Evolutionary conservation across 768 basidiomycete species (phyloP).

Genomic region (Russula dissimulans): DNA sequence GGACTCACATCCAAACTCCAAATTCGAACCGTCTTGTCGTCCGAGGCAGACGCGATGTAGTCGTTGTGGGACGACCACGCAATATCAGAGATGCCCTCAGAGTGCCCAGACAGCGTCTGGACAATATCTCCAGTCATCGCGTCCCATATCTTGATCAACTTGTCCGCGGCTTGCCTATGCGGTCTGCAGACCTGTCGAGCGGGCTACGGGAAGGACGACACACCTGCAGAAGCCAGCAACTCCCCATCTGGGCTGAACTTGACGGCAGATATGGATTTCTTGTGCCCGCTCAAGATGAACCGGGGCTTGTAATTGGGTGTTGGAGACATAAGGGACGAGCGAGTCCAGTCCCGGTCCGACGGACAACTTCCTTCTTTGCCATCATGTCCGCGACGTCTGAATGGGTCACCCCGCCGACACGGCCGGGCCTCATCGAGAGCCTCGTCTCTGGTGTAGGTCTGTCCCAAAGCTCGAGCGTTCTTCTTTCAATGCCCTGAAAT

Average conservation of each 20-base stretch:
- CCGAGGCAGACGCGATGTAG: conserved; percentile 84
- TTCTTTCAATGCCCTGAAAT: neutral
- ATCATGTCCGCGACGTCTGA: conserved; percentile 44
- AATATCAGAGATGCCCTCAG: conserved; percentile 80
- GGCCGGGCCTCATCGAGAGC: conserved; percentile 82
- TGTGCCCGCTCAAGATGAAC: conserved; percentile 73
- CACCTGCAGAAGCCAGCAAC: conserved; percentile 78
- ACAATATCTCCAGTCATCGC: conserved; percentile 61
- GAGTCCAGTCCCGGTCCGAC: neutral
- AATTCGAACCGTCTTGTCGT: conserved; percentile 82
- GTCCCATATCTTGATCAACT: conserved; percentile 75
- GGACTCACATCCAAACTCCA: conserved; percentile 68
- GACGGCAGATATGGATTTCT: conserved; percentile 69
- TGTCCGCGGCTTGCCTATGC: conserved; percentile 70
- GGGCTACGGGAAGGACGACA: conserved; percentile 23
- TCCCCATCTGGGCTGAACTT: conserved; percentile 85
- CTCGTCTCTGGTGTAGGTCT: conserved; percentile 84
- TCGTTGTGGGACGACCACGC: conserved; percentile 81
- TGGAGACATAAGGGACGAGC: neutral
- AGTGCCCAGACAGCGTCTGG: conserved; percentile 64
- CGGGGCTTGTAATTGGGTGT: conserved; percentile 48
- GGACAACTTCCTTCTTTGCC: neutral
- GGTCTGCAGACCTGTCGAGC: conserved; percentile 21
- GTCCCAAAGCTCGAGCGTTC: conserved; percentile 23
- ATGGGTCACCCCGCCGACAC: conserved; percentile 68